Evolutionary conservation across 768 basidiomycete genomes (phyloP).

Genomic region (Leccinum disarticulatum): DNA sequence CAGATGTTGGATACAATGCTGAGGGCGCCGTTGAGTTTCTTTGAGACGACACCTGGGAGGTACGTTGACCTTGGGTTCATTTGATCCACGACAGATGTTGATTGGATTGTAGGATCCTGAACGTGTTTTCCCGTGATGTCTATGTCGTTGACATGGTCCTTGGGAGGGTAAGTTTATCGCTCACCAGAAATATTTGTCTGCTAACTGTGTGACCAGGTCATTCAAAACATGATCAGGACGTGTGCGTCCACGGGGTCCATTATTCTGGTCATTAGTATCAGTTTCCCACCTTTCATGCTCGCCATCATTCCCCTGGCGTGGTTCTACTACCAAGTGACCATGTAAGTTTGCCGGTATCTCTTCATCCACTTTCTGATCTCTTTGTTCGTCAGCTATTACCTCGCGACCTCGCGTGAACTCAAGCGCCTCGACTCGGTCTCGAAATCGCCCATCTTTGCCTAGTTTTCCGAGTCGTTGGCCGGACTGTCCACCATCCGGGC

Average conservation of each 20-base stretch:
- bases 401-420: conserved; percentile 82
- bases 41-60: conserved; percentile 89
- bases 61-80: conserved; percentile 27
- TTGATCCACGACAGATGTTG: neutral
- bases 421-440: conserved; percentile 89
- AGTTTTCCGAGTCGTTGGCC: conserved; percentile 76
- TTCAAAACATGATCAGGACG: conserved; percentile 71
- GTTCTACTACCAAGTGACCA: conserved; percentile 81
- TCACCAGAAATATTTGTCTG: neutral
- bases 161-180: conserved; percentile 45
- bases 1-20: conserved; percentile 83
- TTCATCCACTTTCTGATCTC: neutral
- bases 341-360: conserved; percentile 41
- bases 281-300: conserved; percentile 80
- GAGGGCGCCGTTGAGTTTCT: conserved; percentile 82
- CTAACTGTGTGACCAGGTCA: conserved; percentile 38
- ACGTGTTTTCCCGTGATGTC: conserved; percentile 87
- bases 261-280: conserved; percentile 69
- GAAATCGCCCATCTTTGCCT: conserved; percentile 87
- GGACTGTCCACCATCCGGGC: conserved; percentile 85
- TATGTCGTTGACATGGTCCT: conserved; percentile 86
- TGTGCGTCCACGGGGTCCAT: conserved; percentile 58
- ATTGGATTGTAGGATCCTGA: conserved; percentile 60
- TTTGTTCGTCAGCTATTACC: conserved; percentile 63
- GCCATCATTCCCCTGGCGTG: conserved; percentile 73